Evolutionary conservation across 2,329 filamentous ascomycete genomes (phyloP), one percentile per base, ranked within the genome.

Genomic region (Ophiocordyceps camponoti-rufipedis): DNA sequence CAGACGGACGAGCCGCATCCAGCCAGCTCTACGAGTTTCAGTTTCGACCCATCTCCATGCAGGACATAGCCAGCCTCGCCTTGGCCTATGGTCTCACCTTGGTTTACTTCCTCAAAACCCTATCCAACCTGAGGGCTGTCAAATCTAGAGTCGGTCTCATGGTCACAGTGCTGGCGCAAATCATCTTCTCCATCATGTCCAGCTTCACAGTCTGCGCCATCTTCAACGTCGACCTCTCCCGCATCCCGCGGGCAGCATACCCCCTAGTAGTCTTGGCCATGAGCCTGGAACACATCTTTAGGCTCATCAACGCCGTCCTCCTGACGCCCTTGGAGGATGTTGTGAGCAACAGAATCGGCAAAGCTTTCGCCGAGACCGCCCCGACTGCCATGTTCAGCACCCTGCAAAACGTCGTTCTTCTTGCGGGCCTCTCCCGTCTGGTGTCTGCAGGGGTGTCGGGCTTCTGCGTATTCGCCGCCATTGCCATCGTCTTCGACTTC

Each of bases 131-230:
- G 33, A 73, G 76, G 46, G 82, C 83, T 14, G 74, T 89, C 55
- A 87, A 86, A 59, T 87, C 82, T 38, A 78, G 78, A 54, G 62
- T 82, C 40, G 84, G 84, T 31, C 65, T 89, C 44, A 78, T 85
- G 43, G 61, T 82, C 28, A 82, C 83, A 0, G 78, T 86, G 41
- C 64, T 81, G 48, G 72, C 70, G 0, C 83, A 89, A 62, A 79
- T 84, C 51, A 64, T 73, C 3, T 73, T 84, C 32, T 84, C 82
- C 14, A 78, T 87, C 53, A 70, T 85, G 61, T 84, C 82, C 4
- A 87, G 82, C 59, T 85, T 89, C 55, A 86, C 83, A 0, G 69
- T 89, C 35, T 88, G 84, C 55, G 82, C 82, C 32, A 70, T 86
- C 42, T 71, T 86, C 50, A 80, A 81, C 49, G 74, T 88, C 54